A percentile compares a stretch with the other conserved stretches of the same genome.
Evolutionary conservation across 495 filamentous ascomycete species (phyloP).

Genomic region (Neurospora tetrasperma): DNA sequence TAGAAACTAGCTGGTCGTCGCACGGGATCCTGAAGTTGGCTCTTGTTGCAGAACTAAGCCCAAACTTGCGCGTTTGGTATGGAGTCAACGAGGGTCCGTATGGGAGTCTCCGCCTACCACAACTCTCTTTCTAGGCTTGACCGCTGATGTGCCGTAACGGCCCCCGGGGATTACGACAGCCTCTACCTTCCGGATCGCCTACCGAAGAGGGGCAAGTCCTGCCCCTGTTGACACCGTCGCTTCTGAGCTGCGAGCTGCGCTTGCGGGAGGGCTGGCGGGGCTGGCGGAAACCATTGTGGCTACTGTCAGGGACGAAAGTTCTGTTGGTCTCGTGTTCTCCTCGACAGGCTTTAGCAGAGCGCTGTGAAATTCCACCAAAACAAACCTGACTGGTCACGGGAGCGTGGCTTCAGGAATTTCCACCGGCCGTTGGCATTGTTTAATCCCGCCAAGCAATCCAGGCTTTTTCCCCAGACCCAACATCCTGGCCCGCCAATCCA

Average conservation of each 20-base stretch:
- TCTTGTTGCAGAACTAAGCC: neutral
- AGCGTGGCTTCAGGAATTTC: neutral
- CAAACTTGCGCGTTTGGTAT: neutral
- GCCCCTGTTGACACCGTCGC: neutral
- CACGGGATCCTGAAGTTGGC: constrained; percentile 11
- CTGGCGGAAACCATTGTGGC: neutral
- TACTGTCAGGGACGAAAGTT: constrained; percentile 13
- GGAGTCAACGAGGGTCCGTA: neutral
- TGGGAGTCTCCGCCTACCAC: neutral
- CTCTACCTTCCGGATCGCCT: neutral
- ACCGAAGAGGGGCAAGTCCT: neutral
- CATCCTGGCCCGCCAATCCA: neutral
- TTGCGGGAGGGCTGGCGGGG: constrained; percentile 7
- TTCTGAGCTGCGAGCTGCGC: constrained; percentile 3
- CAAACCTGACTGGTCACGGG: neutral
- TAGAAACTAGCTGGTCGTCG: constrained; percentile 20
- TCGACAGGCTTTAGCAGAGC: neutral
- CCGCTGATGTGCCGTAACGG: constrained; percentile 14
- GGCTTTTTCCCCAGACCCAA: neutral
- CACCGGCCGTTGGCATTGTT: neutral
- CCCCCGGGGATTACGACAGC: constrained; percentile 4
- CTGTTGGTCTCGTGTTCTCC: constrained; percentile 24
- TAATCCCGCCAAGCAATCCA: neutral
- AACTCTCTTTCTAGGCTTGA: constrained; percentile 4
- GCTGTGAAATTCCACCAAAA: neutral